Conservation (phyloP, 177 flowering plant genomes). For the Vitis hybrid region DNA sequence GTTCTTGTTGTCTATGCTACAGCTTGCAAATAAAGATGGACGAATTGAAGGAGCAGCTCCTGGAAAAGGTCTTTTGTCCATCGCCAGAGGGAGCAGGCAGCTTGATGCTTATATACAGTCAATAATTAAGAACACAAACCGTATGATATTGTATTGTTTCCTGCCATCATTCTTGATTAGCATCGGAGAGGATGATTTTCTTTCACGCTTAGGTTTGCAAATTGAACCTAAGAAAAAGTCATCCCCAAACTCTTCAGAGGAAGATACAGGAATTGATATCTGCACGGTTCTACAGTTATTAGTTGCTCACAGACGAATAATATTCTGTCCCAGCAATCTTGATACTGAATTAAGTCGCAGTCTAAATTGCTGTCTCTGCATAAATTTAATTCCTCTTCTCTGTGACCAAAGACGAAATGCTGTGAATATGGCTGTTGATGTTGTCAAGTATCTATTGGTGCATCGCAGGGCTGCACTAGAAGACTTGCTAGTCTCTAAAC, state of each 20-base stretch:
- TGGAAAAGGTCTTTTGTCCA: conserved; percentile 82
- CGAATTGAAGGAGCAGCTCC: conserved; percentile 84
- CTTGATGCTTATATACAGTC: conserved; percentile 87
- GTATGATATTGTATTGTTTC: conserved; percentile 90
- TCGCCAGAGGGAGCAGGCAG: conserved; percentile 84
- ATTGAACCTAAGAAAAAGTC: conserved; percentile 51
- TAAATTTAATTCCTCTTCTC: conserved; percentile 84
- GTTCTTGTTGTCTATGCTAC: conserved; percentile 91
- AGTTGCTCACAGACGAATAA: conserved; percentile 78
- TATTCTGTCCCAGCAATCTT: conserved; percentile 89
- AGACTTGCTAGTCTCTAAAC: conserved; percentile 88
- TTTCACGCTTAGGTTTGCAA: conserved; percentile 68
- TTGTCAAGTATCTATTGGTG: conserved; percentile 76
- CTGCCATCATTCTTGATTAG: conserved; percentile 76
- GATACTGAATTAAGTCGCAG: conserved; percentile 91
- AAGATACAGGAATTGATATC: conserved; percentile 64
- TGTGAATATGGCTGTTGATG: conserved; percentile 70
- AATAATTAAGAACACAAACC: conserved; percentile 84
- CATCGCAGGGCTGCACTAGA: conserved; percentile 90
- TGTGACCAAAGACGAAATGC: conserved; percentile 60
- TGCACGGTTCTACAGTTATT: conserved; percentile 79
- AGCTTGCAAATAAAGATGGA: conserved; percentile 95
- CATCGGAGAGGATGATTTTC: conserved; percentile 86
- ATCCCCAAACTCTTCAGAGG: conserved; percentile 30
- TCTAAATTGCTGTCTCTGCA: conserved; percentile 84